These are phyloP conservation scores for Glycyrrhiza uralensis DNA, from an alignment of 306 rosid genomes.

Conservation along the genomic window DNA sequence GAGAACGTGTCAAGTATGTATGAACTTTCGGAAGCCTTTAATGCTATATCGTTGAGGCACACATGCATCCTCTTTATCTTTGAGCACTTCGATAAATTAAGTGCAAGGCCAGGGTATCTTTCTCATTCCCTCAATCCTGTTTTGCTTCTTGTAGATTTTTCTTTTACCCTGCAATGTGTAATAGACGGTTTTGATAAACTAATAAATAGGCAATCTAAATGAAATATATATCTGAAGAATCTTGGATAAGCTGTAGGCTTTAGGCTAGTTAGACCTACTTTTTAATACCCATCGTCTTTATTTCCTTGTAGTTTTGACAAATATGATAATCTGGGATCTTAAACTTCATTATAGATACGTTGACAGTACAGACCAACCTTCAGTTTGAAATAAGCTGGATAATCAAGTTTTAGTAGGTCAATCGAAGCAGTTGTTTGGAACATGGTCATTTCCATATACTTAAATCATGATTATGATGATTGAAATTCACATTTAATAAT, in stretches of 20 bases:
- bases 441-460: background rate
- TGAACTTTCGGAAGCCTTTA: conserved; percentile 96
- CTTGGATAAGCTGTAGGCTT: conserved; percentile 5
- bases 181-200: background rate
- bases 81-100: conserved; percentile 87
- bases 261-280: background rate
- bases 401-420: background rate
- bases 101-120: conserved; percentile 76
- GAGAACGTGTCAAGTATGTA: conserved; percentile 90
- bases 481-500: background rate
- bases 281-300: background rate
- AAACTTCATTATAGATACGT: background rate
- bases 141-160: background rate
- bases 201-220: background rate
- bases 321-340: conserved; percentile 7
- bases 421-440: background rate
- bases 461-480: background rate
- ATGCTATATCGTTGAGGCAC: conserved; percentile 86
- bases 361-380: background rate
- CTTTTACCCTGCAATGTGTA: background rate
- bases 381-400: conserved; percentile 10
- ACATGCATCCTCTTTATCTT: conserved; percentile 85
- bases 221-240: background rate
- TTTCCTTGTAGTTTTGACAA: background rate
- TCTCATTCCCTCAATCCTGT: conserved; percentile 22